Base-by-base conservation (phyloP, 805 yeast genomes). In the Metschnikowia dekortorum region DNA sequence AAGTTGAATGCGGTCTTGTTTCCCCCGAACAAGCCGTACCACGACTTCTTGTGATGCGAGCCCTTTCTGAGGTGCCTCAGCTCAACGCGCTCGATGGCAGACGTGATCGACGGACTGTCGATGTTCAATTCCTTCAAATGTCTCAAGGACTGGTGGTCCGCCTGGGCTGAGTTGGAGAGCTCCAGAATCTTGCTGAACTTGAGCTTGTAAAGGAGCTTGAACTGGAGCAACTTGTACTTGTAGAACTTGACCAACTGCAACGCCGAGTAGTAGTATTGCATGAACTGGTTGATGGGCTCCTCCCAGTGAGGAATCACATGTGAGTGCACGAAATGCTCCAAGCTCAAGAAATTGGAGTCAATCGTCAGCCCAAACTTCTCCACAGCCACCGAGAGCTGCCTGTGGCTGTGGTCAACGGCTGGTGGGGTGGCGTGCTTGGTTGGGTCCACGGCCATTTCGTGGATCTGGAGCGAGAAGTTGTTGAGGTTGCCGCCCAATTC, bases 401-500 rank as follows among this genome's bases (percentile, higher is more conserved):
- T 63, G 16, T 61, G 22, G 22, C 22, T 50, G 34, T 30, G 32
- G 32, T 30, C 32, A 1, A 30, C 10, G 32, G 32, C 32, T 11
- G 34, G n/a, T 32, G 13, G 34, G 1, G n/a, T 9, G 13, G 34
- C 13, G 22, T 9, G 34, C 13, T 33, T 33, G 46, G 52, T 69
- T 51, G 29, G 50, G 45, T 31, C 44, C n/a, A 44, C 39, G 40
- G 39, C 47, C 52, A 54, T 54, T 63, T 64, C 60, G 40, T 70
- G 71, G 16, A 67, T 72, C 70, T 65, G 73, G 33, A 81, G 69
- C 18, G 82, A 76, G 55, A 80, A 79, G 52, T 80, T 77, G 61
- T 81, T 81, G 56, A 80, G 70, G 56, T 78, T 77, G 3, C 82
- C 83, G 18, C 85, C 85, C 46, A 81, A 65, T 58, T 79, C 82